Percentiles rank a stretch among this genome's conserved stretches.
Evolutionary conservation across 495 filamentous ascomycete genomes (phyloP).

Genomic region (Neurospora sp.): DNA sequence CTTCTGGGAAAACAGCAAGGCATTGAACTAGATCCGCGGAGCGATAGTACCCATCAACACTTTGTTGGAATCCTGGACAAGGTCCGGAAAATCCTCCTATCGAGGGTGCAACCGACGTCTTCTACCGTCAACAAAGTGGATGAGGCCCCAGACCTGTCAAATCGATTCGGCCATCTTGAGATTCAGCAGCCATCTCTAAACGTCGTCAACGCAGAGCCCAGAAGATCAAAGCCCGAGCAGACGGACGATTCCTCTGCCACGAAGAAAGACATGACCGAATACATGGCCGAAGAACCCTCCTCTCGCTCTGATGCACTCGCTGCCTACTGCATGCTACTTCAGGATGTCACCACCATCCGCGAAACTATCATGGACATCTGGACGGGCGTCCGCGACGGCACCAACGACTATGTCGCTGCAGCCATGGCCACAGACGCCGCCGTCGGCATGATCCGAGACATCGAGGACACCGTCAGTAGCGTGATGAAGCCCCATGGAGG

Average conservation of each 20-base stretch:
- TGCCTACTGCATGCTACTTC: neutral
- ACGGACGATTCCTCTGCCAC: neutral
- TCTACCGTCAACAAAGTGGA: neutral
- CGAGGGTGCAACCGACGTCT: neutral
- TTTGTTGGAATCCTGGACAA: conserved; percentile 28
- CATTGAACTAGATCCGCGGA: neutral
- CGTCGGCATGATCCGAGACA: neutral
- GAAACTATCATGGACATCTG: neutral
- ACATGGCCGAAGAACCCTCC: neutral
- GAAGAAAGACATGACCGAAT: neutral
- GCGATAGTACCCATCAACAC: conserved; percentile 21
- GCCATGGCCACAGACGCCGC: neutral
- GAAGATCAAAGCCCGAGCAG: neutral
- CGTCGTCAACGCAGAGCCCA: neutral
- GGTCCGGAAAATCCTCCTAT: conserved; percentile 21
- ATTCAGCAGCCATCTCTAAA: neutral
- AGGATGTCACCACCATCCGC: neutral
- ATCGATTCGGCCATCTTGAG: neutral
- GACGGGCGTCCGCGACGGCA: neutral
- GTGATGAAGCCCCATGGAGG: neutral
- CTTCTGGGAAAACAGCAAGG: conserved; percentile 6
- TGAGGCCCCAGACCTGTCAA: neutral
- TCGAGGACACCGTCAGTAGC: neutral
- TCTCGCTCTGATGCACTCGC: neutral
- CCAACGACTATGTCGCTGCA: neutral